phyloP scores from a whole-genome alignment of 306 rosid genomes.

The Vigna reflexopilosa region DNA sequence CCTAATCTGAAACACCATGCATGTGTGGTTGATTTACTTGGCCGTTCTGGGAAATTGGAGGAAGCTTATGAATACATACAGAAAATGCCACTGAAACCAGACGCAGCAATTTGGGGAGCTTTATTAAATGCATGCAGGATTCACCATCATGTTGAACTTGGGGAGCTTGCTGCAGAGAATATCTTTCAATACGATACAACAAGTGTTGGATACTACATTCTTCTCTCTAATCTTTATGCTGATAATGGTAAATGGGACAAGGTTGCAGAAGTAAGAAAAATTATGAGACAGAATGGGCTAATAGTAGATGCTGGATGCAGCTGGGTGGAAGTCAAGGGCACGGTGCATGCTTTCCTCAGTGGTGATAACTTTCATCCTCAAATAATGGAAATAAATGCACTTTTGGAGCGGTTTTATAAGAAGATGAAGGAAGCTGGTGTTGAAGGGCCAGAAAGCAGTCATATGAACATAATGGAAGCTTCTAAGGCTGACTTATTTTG shows the following conservation, averaged over 20 bases:
- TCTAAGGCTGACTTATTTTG: slow-evolving; percentile 91
- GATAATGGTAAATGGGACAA: slow-evolving; percentile 75
- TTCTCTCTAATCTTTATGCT: slow-evolving; percentile 77
- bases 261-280: slow-evolving; percentile 67
- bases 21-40: slow-evolving; percentile 80
- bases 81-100: slow-evolving; percentile 77
- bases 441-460: slow-evolving; percentile 48
- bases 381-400: slow-evolving; percentile 60
- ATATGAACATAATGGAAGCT: slow-evolving; percentile 59
- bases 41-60: slow-evolving; percentile 74
- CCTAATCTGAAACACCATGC: slow-evolving; percentile 92
- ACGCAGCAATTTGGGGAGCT: slow-evolving; percentile 93
- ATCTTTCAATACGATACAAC: slow-evolving; percentile 65
- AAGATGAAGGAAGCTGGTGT: slow-evolving; percentile 69
- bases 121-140: slow-evolving; percentile 84
- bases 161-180: slow-evolving; percentile 75
- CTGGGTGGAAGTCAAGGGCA: slow-evolving; percentile 88
- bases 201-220: slow-evolving; percentile 80
- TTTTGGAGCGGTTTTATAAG: slow-evolving; percentile 72
- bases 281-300: slow-evolving; percentile 78
- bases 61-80: slow-evolving; percentile 73
- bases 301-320: slow-evolving; percentile 91
- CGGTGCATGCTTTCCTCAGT: slow-evolving; percentile 89
- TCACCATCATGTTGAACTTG: slow-evolving; percentile 74
- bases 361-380: slow-evolving; percentile 78